Conservation (phyloP, 1,284 basidiomycete species). For the Sporisorium exsertum region DNA sequence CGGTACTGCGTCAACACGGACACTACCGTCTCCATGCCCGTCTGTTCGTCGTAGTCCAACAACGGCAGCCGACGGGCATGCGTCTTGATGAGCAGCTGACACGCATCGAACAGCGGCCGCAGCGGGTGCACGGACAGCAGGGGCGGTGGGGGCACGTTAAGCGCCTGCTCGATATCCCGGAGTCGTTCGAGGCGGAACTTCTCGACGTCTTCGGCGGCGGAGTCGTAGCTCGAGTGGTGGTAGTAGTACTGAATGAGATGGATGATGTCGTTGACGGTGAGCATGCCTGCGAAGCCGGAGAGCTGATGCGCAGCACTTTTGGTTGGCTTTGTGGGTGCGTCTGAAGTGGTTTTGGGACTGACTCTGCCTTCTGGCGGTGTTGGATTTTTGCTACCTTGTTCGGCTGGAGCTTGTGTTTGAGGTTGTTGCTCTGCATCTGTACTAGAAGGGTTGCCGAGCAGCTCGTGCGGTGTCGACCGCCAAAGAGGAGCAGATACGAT, state of each 20-base stretch:
- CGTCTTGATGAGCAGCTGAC: constrained; percentile 89
- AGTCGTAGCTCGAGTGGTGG: constrained; percentile 76
- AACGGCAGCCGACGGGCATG: constrained; percentile 94
- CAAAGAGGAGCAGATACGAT: constrained; percentile 99
- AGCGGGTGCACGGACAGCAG: constrained; percentile 86
- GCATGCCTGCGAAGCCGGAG: constrained; percentile 67
- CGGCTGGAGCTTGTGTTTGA: neutral
- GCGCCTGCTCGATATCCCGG: constrained; percentile 86
- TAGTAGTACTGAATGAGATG: constrained; percentile 68
- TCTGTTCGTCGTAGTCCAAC: constrained; percentile 92
- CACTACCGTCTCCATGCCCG: constrained; percentile 93
- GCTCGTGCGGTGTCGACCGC: constrained; percentile 60
- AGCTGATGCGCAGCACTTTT: constrained; percentile 34
- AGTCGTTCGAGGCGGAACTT: constrained; percentile 83
- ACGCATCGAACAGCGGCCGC: constrained; percentile 88
- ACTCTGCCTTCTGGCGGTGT: constrained; percentile 5
- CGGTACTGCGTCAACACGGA: constrained; percentile 97
- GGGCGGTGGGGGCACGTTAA: constrained; percentile 92
- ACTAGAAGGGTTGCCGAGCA: constrained; percentile 18
- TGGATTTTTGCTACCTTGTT: neutral
- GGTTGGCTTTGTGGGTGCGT: constrained; percentile 4
- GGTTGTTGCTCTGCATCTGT: constrained; percentile 5
- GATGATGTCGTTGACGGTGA: constrained; percentile 69
- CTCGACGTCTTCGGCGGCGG: constrained; percentile 90
- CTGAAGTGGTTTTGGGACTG: constrained; percentile 19